These are phyloP conservation scores for Saccharomycopsis babjevae DNA, from an alignment of 805 yeast species.

Conservation along the genomic window DNA sequence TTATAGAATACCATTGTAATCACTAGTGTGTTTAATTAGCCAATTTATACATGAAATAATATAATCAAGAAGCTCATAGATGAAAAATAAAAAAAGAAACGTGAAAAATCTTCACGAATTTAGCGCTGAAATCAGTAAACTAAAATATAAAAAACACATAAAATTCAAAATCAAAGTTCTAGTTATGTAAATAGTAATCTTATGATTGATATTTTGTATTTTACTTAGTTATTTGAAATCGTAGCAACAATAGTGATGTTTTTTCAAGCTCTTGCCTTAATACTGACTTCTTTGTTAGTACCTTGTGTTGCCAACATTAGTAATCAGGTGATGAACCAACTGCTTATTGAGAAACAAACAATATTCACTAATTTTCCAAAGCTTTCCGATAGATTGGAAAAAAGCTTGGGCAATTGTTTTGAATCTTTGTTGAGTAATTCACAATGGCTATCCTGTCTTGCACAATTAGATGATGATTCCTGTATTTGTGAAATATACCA, in stretches of 20 bases:
- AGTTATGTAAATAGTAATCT: too few relatives aligned
- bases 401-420: constrained; percentile 1
- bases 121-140: too few relatives aligned
- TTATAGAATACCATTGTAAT: too few relatives aligned
- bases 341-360: background rate
- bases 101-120: too few relatives aligned
- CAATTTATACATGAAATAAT: too few relatives aligned
- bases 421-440: background rate
- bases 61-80: too few relatives aligned
- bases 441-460: constrained; percentile 8
- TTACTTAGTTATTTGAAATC: too few relatives aligned
- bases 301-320: background rate
- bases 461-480: constrained; percentile 7
- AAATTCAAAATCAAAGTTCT: too few relatives aligned
- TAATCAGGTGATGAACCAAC: background rate
- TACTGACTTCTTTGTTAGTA: background rate
- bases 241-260: background rate
- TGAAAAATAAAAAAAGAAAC: too few relatives aligned
- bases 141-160: too few relatives aligned
- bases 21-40: too few relatives aligned
- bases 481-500: constrained; percentile 11
- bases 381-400: constrained; percentile 1
- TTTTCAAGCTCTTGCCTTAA: background rate
- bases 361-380: background rate
- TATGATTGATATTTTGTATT: too few relatives aligned